A percentile compares a stretch with the other conserved stretches of the same genome.
Evolutionary conservation across 805 yeast species (phyloP).

Genomic region (Candida xyloterini): DNA sequence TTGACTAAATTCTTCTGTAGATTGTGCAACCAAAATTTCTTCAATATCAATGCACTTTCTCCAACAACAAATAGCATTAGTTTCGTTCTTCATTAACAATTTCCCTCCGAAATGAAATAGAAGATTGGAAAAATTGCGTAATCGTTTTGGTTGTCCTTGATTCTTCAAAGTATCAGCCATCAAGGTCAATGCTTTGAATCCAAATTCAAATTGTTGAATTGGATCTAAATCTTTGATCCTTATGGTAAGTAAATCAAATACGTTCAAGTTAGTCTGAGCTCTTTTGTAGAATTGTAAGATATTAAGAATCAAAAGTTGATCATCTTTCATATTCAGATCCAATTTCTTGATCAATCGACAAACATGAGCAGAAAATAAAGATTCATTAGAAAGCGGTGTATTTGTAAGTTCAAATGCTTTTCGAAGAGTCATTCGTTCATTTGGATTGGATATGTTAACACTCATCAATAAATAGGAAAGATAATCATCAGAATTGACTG

Average conservation of each 20-base stretch:
- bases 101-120: constrained; percentile 40
- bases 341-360: constrained; percentile 2
- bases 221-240: constrained; percentile 17
- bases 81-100: constrained; percentile 11
- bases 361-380: not conserved
- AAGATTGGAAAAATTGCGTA: constrained; percentile 45
- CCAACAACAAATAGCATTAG: constrained; percentile 22
- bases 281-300: constrained; percentile 8
- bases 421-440: not conserved
- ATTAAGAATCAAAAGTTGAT: constrained; percentile 11
- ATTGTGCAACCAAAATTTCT: constrained; percentile 19
- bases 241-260: constrained; percentile 24
- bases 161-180: constrained; percentile 25
- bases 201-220: constrained; percentile 2
- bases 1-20: constrained; percentile 14
- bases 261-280: constrained; percentile 1
- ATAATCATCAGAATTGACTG: not conserved
- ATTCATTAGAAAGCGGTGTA: not conserved
- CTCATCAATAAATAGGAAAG: constrained; percentile 6
- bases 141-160: constrained; percentile 33
- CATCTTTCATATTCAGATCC: not conserved
- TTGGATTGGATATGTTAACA: not conserved
- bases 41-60: constrained; percentile 34
- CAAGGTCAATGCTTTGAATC: constrained; percentile 9
- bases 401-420: constrained; percentile 1